These are phyloP conservation scores for Thelonectria discophora DNA, from an alignment of 2,329 filamentous ascomycete species.

Conservation along the genomic window DNA sequence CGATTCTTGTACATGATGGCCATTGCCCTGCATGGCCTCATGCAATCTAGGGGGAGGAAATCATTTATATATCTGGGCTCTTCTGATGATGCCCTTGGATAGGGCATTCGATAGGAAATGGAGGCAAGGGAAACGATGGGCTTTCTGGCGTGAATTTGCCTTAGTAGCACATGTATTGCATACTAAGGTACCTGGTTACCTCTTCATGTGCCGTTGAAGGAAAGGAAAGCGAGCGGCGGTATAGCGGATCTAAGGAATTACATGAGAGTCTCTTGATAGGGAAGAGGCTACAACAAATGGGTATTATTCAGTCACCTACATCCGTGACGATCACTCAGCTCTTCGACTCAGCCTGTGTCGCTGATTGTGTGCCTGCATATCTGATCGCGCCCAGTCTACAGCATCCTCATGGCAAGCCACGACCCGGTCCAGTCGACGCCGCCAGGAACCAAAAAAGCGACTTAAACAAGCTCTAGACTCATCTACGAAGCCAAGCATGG, in stretches of 20 bases:
- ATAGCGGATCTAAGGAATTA: constrained; percentile 6
- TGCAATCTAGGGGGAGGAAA: constrained; percentile 11
- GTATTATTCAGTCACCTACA: constrained; percentile 8
- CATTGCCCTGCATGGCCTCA: constrained; percentile 7
- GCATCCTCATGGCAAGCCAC: neutral
- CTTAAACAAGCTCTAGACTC: too few species aligned
- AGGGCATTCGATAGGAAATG: constrained; percentile 13
- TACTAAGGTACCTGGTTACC: neutral
- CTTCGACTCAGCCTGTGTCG: neutral
- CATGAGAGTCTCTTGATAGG: constrained; percentile 10
- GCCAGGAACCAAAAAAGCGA: neutral
- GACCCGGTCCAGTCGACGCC: neutral
- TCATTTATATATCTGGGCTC: constrained; percentile 4
- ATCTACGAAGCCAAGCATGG: too few species aligned
- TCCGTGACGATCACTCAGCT: neutral
- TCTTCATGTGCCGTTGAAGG: neutral
- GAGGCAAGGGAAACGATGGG: neutral
- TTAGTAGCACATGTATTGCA: constrained; percentile 10
- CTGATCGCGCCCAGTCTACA: neutral
- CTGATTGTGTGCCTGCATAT: neutral
- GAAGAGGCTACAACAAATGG: constrained; percentile 13
- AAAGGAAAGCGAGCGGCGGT: neutral
- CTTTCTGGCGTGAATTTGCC: constrained; percentile 3
- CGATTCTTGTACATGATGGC: constrained; percentile 7
- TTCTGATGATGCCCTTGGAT: constrained; percentile 14